Evolutionary conservation across 257 asterid genomes (phyloP).

Genomic region (Solanum microdontum): DNA sequence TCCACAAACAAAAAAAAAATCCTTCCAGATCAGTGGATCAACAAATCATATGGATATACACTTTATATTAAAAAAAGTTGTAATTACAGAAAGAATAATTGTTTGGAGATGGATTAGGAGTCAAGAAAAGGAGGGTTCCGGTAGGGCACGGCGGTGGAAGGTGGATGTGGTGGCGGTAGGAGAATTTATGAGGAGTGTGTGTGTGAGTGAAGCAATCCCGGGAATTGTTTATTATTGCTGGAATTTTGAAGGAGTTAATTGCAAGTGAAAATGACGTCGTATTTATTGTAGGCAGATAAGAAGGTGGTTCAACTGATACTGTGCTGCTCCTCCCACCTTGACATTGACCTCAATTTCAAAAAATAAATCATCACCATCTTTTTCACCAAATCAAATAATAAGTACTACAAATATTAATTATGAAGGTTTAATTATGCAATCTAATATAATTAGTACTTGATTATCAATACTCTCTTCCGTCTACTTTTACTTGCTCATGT

Average conservation of each 20-base stretch:
- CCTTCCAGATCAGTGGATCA: neutral
- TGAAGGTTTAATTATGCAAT: neutral
- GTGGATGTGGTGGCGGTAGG: constrained; percentile 3
- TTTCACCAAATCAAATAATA: neutral
- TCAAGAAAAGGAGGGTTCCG: constrained; percentile 16
- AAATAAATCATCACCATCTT: neutral
- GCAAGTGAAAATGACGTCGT: constrained; percentile 43
- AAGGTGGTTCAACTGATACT: constrained; percentile 1
- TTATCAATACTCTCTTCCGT: too few species aligned
- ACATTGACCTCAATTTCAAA: neutral
- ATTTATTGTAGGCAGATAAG: neutral
- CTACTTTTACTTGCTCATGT: neutral
- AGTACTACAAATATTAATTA: neutral
- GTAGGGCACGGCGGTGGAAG: neutral
- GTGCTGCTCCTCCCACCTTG: neutral
- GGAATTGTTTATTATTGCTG: constrained; percentile 14
- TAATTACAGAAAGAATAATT: neutral
- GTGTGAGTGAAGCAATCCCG: constrained; percentile 45
- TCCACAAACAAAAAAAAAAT: neutral
- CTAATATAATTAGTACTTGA: neutral
- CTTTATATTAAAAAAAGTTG: neutral
- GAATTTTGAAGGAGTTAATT: constrained; percentile 7
- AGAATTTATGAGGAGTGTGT: constrained; percentile 8
- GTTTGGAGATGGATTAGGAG: constrained; percentile 23
- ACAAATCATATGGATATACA: neutral